Evolutionary conservation across 352 stramenopile species (phyloP), one percentile per base, ranked within the genome.

Genomic region (Ophiocytium majus): DNA sequence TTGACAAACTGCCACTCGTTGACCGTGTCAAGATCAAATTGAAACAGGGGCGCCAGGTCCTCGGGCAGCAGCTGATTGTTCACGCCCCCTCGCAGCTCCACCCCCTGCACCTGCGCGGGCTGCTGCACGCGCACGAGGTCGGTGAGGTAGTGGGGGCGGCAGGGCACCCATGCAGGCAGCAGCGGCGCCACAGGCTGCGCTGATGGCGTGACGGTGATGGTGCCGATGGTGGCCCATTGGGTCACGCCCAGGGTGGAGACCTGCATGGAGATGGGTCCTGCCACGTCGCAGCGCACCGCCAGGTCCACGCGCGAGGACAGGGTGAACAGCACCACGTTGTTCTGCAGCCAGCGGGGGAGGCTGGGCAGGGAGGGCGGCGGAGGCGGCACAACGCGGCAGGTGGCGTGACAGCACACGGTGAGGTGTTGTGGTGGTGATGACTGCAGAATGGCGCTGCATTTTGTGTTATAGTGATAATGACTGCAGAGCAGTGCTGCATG

Each of bases 211-310:
- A 76, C 64, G 31, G 5, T 76, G 64, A 76, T 76, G 34, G 64
- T 17, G 34, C 64, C 64, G 34, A 76, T 76, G 34, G 64, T 76
- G 34, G 5, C 17, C 5, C 5, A 76, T 5, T 37, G 5, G 5
- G 5, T 17, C 31, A 37, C 34, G 64, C 34, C 34, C 5, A 76
- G 31, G 5, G 31, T 34, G 17, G 64, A 34, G 31, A 76, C 5
- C 64, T 76, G 64, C 64, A 76, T 37, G 34, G 31, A 76, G 31
- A 76, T 37, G 34, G 64, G 31, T 14, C 64, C 64, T 5, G 64
- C 5, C 34, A 17, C 64, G 31, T 34, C 17, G 34, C 64, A 76
- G 31, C 34, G 31, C 31, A 76, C 5, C 5, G 17, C 64, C 5
- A 76, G 31, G 31, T 76, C 64, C 5, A 37, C 64, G 31, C 34